Conservation (phyloP, 257 asterid genomes). For the Capsicum pubescens region DNA sequence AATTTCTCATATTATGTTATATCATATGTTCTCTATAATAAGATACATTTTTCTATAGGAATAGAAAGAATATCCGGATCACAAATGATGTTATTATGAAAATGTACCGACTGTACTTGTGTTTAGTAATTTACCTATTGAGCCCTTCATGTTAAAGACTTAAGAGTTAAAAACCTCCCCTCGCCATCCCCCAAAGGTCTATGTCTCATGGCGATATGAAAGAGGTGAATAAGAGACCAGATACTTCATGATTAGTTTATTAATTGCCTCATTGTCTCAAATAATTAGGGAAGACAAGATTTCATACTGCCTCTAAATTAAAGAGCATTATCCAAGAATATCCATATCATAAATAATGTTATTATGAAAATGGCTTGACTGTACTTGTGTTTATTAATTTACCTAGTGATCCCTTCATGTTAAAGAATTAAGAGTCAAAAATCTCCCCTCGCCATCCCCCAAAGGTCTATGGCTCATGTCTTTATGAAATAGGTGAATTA, state of each 20-base stretch:
- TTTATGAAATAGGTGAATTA: constrained; percentile 6
- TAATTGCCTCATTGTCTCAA: neutral
- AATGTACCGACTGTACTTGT: neutral
- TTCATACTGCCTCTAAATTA: neutral
- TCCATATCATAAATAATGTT: neutral
- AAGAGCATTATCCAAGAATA: neutral
- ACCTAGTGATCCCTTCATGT: neutral
- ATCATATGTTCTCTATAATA: no score
- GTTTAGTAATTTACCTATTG: neutral
- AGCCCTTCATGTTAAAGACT: neutral
- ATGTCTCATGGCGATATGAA: constrained; percentile 1
- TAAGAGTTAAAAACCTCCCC: neutral
- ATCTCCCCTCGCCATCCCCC: neutral
- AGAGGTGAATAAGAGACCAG: neutral
- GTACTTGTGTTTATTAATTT: neutral
- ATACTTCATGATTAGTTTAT: neutral
- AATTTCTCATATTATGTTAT: no score
- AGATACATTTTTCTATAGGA: no score
- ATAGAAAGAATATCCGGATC: no score
- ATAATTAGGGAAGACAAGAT: neutral
- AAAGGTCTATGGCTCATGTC: neutral
- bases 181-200: neutral
- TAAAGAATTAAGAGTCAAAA: neutral
- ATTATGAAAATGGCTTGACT: neutral
- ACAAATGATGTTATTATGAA: neutral